Percentiles rank a stretch among this genome's conserved stretches.
phyloP scores from a whole-genome alignment of 805 yeast genomes.

The Wickerhamomyces subpelliculosus region DNA sequence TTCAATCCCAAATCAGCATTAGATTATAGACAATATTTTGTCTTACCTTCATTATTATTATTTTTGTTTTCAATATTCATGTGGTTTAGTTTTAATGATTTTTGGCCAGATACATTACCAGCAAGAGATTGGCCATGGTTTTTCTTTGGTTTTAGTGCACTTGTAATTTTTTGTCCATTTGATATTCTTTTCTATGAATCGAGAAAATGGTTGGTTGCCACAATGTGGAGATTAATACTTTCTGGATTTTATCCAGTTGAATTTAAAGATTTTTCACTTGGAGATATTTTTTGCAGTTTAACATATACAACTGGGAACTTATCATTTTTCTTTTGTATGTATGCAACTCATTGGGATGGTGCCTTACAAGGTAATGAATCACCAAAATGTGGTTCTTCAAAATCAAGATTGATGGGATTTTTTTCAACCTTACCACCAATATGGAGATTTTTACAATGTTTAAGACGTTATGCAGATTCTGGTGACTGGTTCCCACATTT shows the following conservation, averaged over 20 bases:
- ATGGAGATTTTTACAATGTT: slow-evolving; percentile 88
- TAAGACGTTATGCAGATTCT: slow-evolving; percentile 86
- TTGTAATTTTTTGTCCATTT: slow-evolving; percentile 54
- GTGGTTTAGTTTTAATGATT: slow-evolving; percentile 71
- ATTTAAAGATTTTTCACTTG: slow-evolving; percentile 87
- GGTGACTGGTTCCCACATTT: slow-evolving; percentile 96
- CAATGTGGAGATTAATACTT: slow-evolving; percentile 62
- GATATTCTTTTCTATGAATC: slow-evolving; percentile 50
- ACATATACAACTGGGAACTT: slow-evolving; percentile 84
- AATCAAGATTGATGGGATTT: slow-evolving; percentile 76
- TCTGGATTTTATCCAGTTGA: slow-evolving; percentile 94
- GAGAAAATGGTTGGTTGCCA: slow-evolving; percentile 69
- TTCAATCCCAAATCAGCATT: slow-evolving; percentile 63
- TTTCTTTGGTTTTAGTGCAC: slow-evolving; percentile 47
- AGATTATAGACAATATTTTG: slow-evolving; percentile 57
- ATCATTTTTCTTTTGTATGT: slow-evolving; percentile 80
- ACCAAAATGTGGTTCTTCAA: slow-evolving; percentile 64
- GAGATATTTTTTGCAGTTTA: slow-evolving; percentile 84
- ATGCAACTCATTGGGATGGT: slow-evolving; percentile 64
- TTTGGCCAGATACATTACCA: slow-evolving; percentile 53
- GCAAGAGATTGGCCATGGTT: slow-evolving; percentile 79
- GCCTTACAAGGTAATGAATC: slow-evolving; percentile 31
- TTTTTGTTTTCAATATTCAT: slow-evolving; percentile 52
- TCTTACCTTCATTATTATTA: slow-evolving; percentile 55
- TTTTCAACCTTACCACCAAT: slow-evolving; percentile 78